Percentiles rank a stretch among this genome's conserved stretches.
These are phyloP conservation scores for Celoporthe dispersa DNA, from an alignment of 2,329 filamentous ascomycete species.

Conservation along the genomic window DNA sequence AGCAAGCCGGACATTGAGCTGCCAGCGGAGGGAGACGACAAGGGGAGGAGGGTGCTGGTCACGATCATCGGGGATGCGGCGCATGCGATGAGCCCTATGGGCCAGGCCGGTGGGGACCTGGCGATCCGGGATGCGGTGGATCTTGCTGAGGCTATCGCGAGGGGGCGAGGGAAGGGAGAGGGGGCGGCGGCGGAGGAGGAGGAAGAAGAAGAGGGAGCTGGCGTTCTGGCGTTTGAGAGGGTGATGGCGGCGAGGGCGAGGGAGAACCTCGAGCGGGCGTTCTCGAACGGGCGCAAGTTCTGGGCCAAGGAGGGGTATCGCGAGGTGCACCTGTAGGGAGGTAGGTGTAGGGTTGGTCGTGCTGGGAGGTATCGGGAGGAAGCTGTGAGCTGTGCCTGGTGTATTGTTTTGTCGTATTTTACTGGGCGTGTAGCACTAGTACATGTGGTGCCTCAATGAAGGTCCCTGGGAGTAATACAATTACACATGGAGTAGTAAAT, in stretches of 20 bases:
- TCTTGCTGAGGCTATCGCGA: not conserved
- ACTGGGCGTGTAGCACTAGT: too few species aligned
- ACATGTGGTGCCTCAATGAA: too few species aligned
- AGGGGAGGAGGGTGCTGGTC: not conserved
- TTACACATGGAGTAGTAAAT: too few species aligned
- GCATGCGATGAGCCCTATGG: conserved; percentile 24
- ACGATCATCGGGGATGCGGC: conserved; percentile 30
- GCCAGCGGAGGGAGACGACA: not conserved
- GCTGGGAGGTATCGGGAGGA: not conserved
- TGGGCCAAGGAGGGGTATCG: conserved; percentile 5
- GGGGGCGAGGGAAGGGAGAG: not conserved
- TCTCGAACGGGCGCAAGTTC: not conserved
- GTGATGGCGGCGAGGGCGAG: not conserved
- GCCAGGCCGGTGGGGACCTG: conserved; percentile 3
- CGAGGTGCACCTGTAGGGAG: not conserved
- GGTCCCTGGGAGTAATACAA: too few species aligned
- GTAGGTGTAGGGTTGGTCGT: not conserved
- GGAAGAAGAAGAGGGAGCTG: too few species aligned
- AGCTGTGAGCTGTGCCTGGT: too few species aligned
- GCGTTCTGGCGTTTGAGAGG: not conserved
- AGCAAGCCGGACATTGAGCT: conserved; percentile 11
- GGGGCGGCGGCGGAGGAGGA: not conserved
- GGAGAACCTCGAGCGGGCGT: not conserved
- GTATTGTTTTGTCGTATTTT: too few species aligned
- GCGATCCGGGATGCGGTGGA: conserved; percentile 6